Evolutionary conservation across 1,284 basidiomycete species (phyloP), one percentile per base, ranked within the genome.

Genomic region (Heterobasidion occidentale): DNA sequence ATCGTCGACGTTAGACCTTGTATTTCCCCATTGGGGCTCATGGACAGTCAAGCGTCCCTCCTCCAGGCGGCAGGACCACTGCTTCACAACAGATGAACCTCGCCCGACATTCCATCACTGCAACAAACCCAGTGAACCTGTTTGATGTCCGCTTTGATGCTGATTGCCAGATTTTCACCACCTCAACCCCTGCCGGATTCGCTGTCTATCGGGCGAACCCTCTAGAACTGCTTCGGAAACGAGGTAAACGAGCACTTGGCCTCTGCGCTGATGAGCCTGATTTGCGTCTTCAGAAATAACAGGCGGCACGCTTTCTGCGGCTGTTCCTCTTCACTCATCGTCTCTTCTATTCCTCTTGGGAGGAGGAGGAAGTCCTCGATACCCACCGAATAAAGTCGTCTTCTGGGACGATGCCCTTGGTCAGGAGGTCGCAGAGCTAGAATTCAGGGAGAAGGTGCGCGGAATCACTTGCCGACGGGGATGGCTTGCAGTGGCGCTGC

Each of bases 371-470:
- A 89, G 88, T 66, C 94, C 94, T n/a, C 78, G 92, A 7, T 98
- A 94, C 71, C 87, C 94, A 34, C 92, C 91, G 33, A 98, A 98
- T 75, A 98, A 97, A 74, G 90, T 94, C 50, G 79, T 97, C 56
- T 70, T 98, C 50, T 97, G 91, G 86, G 89, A 97, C 70, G 92
- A 94, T 70, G 78, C 77, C 2, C 72, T 80, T 1, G 85, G 83
- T 4, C 73, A 76, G 53, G 87, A 94, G 63, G 86, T 94, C 44
- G 91, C 90, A 34, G 92, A 96, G 70, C 79, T 98, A 55, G 94
- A 97, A 72, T 97, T 98, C 67, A 84, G 90, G 59, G 93, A 96
- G 70, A 78, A 81, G 54, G 92, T 97, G 1, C 77, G 90, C 53
- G 92, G 92, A 0, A 70, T 98, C 44, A 83, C 85, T 1, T 90